Evolutionary conservation across 257 asterid genomes (phyloP).

Genomic region (Nicotiana benthamiana): DNA sequence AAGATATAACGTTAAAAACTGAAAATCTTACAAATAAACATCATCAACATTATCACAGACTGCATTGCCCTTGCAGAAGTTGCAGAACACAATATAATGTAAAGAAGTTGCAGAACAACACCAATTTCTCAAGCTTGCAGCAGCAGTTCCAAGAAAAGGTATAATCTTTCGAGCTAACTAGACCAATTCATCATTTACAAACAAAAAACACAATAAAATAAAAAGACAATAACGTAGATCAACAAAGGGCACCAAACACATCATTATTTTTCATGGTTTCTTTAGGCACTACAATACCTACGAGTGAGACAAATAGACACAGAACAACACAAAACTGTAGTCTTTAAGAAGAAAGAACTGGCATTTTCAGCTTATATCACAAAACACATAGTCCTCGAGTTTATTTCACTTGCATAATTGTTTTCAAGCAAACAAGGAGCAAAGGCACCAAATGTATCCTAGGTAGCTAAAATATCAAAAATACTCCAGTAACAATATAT

Average conservation of each 20-base stretch:
- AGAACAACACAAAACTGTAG: background rate
- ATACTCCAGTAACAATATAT: background rate
- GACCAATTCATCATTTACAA: background rate
- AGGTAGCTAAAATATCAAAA: background rate
- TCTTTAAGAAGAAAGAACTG: background rate
- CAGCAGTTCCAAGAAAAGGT: background rate
- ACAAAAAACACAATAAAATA: background rate
- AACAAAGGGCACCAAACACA: background rate
- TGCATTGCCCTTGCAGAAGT: no score
- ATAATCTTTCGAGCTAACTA: background rate
- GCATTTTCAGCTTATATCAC: background rate
- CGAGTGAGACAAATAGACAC: background rate
- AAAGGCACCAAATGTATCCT: background rate
- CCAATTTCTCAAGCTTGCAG: background rate
- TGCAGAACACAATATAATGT: no score
- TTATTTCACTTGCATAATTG: background rate
- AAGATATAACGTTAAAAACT: background rate
- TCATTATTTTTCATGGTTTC: background rate
- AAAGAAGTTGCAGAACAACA: background rate
- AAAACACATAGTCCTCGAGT: background rate
- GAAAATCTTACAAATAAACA: background rate
- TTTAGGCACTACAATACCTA: background rate
- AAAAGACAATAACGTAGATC: background rate
- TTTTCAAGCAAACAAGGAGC: background rate
- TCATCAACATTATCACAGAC: background rate